phyloP scores from a whole-genome alignment of 306 rosid species.

The Boehmeria nivea region DNA sequence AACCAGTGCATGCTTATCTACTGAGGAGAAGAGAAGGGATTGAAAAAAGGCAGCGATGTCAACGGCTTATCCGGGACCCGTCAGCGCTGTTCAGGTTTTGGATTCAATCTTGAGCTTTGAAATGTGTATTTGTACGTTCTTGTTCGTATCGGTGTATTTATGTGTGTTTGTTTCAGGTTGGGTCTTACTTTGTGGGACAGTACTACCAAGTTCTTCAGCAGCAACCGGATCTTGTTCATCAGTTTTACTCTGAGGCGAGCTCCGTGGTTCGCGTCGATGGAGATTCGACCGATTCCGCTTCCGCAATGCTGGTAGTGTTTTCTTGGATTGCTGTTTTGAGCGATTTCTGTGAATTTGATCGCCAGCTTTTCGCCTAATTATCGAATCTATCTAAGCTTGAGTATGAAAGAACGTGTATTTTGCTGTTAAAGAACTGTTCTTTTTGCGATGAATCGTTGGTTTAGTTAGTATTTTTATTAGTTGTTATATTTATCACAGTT shows the following conservation, averaged over 20 bases:
- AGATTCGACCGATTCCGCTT: slow-evolving; percentile 48
- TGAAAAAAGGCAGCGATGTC: slow-evolving; percentile 40
- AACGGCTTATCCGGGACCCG: slow-evolving; percentile 46
- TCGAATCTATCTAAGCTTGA: no score
- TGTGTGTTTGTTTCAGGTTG: slow-evolving; percentile 48
- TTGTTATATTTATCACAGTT: no score
- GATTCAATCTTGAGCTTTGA: neutral
- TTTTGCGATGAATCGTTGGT: no score
- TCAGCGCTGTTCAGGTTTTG: slow-evolving; percentile 70
- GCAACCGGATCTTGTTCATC: slow-evolving; percentile 70
- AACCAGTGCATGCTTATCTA: slow-evolving; percentile 28
- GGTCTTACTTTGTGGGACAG: slow-evolving; percentile 81
- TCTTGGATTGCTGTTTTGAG: no score
- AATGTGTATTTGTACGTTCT: neutral
- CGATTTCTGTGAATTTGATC: no score
- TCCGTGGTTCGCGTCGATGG: slow-evolving; percentile 62
- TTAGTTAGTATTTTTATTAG: no score
- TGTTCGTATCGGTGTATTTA: neutral
- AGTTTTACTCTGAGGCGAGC: slow-evolving; percentile 72
- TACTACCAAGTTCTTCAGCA: slow-evolving; percentile 78
- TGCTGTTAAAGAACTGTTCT: no score
- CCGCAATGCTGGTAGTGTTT: slow-evolving; percentile 45
- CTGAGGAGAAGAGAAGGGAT: neutral
- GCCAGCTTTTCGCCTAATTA: no score
- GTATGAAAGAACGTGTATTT: no score